These are phyloP conservation scores for Mycena epipterygia DNA, from an alignment of 768 basidiomycete genomes.

Conservation along the genomic window DNA sequence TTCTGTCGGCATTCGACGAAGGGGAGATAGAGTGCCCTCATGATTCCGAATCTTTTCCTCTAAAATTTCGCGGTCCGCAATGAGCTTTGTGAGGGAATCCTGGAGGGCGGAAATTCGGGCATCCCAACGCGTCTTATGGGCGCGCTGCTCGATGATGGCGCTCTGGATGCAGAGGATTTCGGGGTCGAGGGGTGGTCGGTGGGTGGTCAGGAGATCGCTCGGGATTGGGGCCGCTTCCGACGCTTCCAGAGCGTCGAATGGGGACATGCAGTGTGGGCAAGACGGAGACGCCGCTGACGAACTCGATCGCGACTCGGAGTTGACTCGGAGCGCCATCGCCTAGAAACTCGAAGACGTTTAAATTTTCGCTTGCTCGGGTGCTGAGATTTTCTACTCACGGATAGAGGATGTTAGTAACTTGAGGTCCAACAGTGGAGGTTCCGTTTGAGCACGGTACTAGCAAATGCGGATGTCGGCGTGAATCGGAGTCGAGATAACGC, in stretches of 20 bases:
- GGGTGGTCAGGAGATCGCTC: slow-evolving; percentile 13
- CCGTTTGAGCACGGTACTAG: too few relatives aligned
- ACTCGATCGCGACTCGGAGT: too few relatives aligned
- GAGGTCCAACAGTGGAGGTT: too few relatives aligned
- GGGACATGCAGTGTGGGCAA: slow-evolving; percentile 9
- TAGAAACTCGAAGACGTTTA: too few relatives aligned
- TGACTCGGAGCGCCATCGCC: too few relatives aligned
- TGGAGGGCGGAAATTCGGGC: slow-evolving; percentile 4
- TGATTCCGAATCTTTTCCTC: slow-evolving; percentile 1
- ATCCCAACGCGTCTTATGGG: not conserved
- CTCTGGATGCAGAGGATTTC: not conserved
- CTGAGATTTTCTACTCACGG: too few relatives aligned
- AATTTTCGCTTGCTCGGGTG: too few relatives aligned
- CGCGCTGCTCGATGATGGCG: not conserved
- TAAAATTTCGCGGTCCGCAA: not conserved
- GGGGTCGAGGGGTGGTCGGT: slow-evolving; percentile 3
- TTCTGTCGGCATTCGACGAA: slow-evolving; percentile 21
- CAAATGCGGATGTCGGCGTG: too few relatives aligned
- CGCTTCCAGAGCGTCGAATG: not conserved
- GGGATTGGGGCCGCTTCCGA: not conserved
- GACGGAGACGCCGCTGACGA: too few relatives aligned
- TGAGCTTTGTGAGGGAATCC: not conserved
- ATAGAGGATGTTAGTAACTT: too few relatives aligned
- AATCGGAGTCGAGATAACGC: too few relatives aligned
- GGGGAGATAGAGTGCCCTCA: slow-evolving; percentile 18